These are phyloP conservation scores for Parsonsia alboflavescens DNA, from an alignment of 257 asterid genomes.

Conservation along the genomic window DNA sequence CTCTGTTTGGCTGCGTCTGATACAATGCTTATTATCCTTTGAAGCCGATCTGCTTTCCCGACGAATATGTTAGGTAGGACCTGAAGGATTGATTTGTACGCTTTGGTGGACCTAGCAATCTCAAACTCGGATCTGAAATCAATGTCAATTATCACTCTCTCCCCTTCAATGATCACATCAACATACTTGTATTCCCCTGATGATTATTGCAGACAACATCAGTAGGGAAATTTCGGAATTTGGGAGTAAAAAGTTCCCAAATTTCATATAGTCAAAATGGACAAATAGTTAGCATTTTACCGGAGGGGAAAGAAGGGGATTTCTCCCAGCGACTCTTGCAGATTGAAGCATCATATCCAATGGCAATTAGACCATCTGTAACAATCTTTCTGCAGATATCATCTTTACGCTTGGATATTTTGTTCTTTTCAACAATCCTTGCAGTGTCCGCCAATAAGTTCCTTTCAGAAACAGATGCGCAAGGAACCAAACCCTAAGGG, in stretches of 20 bases:
- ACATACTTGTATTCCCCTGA: slow-evolving; percentile 77
- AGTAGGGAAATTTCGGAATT: background rate
- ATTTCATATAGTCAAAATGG: background rate
- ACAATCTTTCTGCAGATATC: slow-evolving; percentile 47
- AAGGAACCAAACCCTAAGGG: slow-evolving; percentile 65
- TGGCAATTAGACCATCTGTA: slow-evolving; percentile 54
- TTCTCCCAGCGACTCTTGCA: slow-evolving; percentile 88
- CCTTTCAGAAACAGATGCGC: slow-evolving; percentile 48
- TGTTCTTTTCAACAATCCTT: slow-evolving; percentile 58
- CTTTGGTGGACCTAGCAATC: slow-evolving; percentile 80
- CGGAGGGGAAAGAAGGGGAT: slow-evolving; percentile 17
- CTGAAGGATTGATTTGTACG: slow-evolving; percentile 57
- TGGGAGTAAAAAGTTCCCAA: background rate
- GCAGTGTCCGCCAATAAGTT: slow-evolving; percentile 67
- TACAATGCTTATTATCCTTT: slow-evolving; percentile 52
- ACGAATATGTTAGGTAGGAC: slow-evolving; percentile 61
- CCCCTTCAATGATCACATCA: slow-evolving; percentile 54
- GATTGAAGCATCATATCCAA: slow-evolving; percentile 77
- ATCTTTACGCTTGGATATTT: slow-evolving; percentile 47
- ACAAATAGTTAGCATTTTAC: slow-evolving; percentile 20
- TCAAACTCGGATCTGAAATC: slow-evolving; percentile 88
- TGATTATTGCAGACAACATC: background rate
- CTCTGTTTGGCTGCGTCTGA: slow-evolving; percentile 78
- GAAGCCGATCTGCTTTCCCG: slow-evolving; percentile 70
- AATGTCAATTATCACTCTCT: slow-evolving; percentile 63